Base-by-base conservation (phyloP, 2,329 filamentous ascomycete genomes). In the Sporothrix brunneoviolacea region DNA sequence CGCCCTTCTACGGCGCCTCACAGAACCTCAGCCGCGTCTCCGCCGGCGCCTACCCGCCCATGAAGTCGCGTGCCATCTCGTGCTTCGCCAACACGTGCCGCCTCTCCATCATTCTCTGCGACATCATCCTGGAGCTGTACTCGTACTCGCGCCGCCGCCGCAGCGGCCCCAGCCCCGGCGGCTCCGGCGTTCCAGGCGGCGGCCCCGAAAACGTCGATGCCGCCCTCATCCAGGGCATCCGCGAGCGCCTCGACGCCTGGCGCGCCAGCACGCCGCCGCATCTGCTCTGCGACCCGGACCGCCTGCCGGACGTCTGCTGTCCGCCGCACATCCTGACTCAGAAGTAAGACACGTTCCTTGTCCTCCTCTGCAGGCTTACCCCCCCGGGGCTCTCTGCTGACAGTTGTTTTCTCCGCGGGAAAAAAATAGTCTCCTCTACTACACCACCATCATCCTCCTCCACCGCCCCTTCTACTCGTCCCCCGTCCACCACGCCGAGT, bases 401-500 rank as follows among this genome's bases (percentile, higher is more conserved):
- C n/a, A n/a, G n/a, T n/a, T n/a, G n/a, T n/a, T n/a, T n/a, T n/a
- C n/a, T n/a, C n/a, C n/a, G n/a, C n/a, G n/a, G n/a, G n/a, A n/a
- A n/a, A n/a, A n/a, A n/a, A n/a, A n/a, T n/a, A n/a, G n/a, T 39
- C 49, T 61, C 16, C 46, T 60, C 21, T 58, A 59, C 45, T 56
- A 54, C 45, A 56, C 59, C 8, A 55, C 58, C 15, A 53, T 60
- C n/a, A 61, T 61, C n/a, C 57, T 61, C 4, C 41, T 58, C 2
- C 59, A 61, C 40, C 57, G 59, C 6, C 59, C 67, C 65, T 50
- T 55, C 56, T 51, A 55, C 46, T 45, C 55, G 33, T 32, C 50
- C 16, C 39, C 62, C 41, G 50, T 49, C 19, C 44, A 61, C 51
- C 58, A 62, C 39, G 54, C 56, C 37, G 50, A 51, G 37, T 57